These are phyloP conservation scores for grape (Vitis vinifera) DNA, from an alignment of 164 flowering plant genomes.

Conservation along the genomic window DNA sequence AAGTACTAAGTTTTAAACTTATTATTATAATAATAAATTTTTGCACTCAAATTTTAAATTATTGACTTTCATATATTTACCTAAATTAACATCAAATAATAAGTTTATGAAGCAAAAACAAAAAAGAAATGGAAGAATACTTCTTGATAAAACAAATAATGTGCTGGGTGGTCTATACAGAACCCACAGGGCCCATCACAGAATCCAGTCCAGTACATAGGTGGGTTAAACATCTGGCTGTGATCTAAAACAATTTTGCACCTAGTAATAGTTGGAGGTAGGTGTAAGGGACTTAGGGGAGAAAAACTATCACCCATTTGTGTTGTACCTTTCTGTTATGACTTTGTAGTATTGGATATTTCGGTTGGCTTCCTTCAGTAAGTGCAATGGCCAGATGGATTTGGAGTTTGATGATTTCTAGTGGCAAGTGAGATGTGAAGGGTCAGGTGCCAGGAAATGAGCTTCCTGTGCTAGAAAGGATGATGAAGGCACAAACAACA, in stretches of 20 bases:
- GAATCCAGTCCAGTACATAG: conserved; percentile 5
- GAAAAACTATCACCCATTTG: conserved; percentile 16
- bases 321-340: conserved; percentile 14
- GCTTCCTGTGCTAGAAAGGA: conserved; percentile 72
- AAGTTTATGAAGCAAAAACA: too few species aligned
- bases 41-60: too few species aligned
- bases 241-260: background rate
- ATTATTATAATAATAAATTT: too few species aligned
- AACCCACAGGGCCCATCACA: conserved; percentile 13
- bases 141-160: background rate
- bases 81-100: too few species aligned
- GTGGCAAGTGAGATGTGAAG: background rate
- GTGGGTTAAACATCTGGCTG: background rate
- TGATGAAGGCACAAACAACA: conserved; percentile 96
- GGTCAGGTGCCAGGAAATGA: conserved; percentile 55
- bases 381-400: background rate
- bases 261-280: background rate
- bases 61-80: too few species aligned
- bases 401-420: conserved; percentile 3
- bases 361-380: conserved; percentile 2
- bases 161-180: conserved; percentile 8
- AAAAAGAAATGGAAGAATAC: background rate
- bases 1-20: too few species aligned
- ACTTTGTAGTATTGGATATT: background rate
- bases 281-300: conserved; percentile 16